These are phyloP conservation scores for Aspergillus calidoustus DNA, from an alignment of 2,329 filamentous ascomycete species.

Conservation along the genomic window DNA sequence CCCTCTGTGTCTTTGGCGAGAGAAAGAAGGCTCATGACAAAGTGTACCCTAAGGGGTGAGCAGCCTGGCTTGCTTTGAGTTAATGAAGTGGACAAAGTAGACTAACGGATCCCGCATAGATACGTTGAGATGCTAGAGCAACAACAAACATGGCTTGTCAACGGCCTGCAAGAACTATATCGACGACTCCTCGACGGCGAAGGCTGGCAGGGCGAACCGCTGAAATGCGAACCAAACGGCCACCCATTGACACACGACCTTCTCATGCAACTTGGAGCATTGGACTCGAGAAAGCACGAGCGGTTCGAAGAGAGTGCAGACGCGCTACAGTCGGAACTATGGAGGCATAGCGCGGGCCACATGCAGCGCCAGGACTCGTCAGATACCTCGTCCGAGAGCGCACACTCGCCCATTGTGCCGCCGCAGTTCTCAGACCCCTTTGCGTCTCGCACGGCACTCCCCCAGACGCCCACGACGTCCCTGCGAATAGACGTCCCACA, in stretches of 20 bases:
- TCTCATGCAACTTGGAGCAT: constrained; percentile 61
- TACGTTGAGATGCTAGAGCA: constrained; percentile 71
- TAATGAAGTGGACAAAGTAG: constrained; percentile 1
- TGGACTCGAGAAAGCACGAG: constrained; percentile 58
- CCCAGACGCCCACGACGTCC: constrained; percentile 43
- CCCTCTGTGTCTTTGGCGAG: constrained; percentile 68
- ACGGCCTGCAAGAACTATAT: constrained; percentile 66
- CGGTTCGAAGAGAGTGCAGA: constrained; percentile 64
- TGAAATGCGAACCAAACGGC: constrained; percentile 57
- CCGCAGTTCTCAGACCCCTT: constrained; percentile 38
- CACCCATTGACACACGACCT: constrained; percentile 68
- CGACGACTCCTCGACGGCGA: constrained; percentile 56
- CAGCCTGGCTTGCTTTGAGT: constrained; percentile 20
- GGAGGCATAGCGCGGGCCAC: constrained; percentile 56
- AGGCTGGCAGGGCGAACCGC: constrained; percentile 59
- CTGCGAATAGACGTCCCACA: constrained; percentile 28
- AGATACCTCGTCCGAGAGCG: constrained; percentile 62
- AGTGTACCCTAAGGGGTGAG: constrained; percentile 70
- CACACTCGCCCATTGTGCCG: constrained; percentile 48
- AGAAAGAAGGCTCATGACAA: constrained; percentile 70
- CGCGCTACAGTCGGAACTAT: constrained; percentile 59
- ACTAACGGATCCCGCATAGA: constrained; percentile 38
- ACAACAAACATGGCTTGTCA: constrained; percentile 65
- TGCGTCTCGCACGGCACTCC: constrained; percentile 32
- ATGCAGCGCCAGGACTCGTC: constrained; percentile 60